These are phyloP conservation scores for Arachis stenosperma DNA, from an alignment of 306 rosid species.

Conservation along the genomic window DNA sequence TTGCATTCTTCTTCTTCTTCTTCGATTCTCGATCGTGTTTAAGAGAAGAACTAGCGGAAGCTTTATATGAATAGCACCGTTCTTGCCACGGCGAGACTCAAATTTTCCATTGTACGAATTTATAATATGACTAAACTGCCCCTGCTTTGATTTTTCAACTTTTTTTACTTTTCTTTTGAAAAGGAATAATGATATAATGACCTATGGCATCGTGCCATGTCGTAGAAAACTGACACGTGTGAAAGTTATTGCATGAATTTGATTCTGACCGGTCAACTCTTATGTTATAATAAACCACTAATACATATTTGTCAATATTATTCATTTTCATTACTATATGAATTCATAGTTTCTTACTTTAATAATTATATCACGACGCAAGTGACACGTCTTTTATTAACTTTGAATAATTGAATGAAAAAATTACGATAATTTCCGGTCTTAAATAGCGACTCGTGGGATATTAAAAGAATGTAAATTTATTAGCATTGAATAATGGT, in stretches of 20 bases:
- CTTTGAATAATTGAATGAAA: not conserved
- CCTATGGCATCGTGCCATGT: slow-evolving; percentile 15
- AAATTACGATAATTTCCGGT: too few species aligned
- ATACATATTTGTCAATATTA: too few species aligned
- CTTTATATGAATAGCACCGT: slow-evolving; percentile 13
- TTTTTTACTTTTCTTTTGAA: not conserved
- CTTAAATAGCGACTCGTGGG: too few species aligned
- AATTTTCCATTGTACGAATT: not conserved
- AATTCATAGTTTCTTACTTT: not conserved
- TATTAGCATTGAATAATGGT: not conserved
- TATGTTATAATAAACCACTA: too few species aligned
- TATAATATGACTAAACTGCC: slow-evolving; percentile 40
- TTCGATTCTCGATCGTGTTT: slow-evolving; percentile 41
- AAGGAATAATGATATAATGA: not conserved
- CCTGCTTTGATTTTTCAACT: slow-evolving; percentile 37
- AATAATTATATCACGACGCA: not conserved
- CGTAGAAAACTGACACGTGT: slow-evolving; percentile 26
- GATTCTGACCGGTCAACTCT: slow-evolving; percentile 30
- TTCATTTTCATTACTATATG: not conserved
- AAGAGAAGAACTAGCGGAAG: slow-evolving; percentile 20
- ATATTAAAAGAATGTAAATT: not conserved
- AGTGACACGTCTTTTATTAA: not conserved
- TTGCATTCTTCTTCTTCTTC: slow-evolving; percentile 14
- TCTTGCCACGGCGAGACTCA: not conserved
- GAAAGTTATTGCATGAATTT: not conserved